phyloP scores from a whole-genome alignment of 768 basidiomycete species.

The Leucogyrophana mollusca region DNA sequence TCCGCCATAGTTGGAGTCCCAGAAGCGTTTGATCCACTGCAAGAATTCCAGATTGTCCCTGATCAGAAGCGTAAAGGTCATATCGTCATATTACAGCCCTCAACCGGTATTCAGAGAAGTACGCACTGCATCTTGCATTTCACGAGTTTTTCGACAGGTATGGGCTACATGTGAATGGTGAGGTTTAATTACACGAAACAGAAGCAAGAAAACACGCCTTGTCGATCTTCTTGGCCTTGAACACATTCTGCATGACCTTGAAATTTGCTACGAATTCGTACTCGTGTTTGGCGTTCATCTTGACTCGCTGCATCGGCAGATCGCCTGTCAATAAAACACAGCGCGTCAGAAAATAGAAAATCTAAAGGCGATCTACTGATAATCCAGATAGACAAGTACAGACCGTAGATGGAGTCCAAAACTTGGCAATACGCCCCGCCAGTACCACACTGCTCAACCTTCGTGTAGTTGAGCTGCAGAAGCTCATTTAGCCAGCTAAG shows the following conservation, averaged over 20 bases:
- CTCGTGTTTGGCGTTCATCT: constrained; percentile 94
- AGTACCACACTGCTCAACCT: constrained; percentile 87
- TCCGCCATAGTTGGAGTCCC: constrained; percentile 90
- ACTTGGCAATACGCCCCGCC: constrained; percentile 96
- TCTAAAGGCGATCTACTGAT: constrained; percentile 15
- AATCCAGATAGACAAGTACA: constrained; percentile 25
- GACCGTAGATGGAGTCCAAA: constrained; percentile 92
- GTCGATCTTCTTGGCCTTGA: constrained; percentile 92
- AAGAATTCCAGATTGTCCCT: constrained; percentile 98
- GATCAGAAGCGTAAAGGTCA: constrained; percentile 8
- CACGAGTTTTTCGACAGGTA: constrained; percentile 89
- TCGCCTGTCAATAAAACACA: constrained; percentile 55
- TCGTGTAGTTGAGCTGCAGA: constrained; percentile 86
- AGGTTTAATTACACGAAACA: constrained; percentile 2
- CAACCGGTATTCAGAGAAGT: constrained; percentile 3
- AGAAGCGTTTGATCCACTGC: constrained; percentile 96
- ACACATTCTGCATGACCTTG: constrained; percentile 91
- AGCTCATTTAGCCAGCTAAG: constrained; percentile 94
- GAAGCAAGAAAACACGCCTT: constrained; percentile 53
- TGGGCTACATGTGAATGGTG: constrained; percentile 56
- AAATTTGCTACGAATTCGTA: constrained; percentile 96
- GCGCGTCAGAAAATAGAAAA: constrained; percentile 10
- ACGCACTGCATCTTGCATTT: constrained; percentile 99
- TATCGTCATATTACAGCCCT: constrained; percentile 10
- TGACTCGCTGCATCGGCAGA: constrained; percentile 87